A percentile compares a stretch with the other conserved stretches of the same genome.
phyloP scores from a whole-genome alignment of 805 yeast genomes.

The Candida ponderosae region DNA sequence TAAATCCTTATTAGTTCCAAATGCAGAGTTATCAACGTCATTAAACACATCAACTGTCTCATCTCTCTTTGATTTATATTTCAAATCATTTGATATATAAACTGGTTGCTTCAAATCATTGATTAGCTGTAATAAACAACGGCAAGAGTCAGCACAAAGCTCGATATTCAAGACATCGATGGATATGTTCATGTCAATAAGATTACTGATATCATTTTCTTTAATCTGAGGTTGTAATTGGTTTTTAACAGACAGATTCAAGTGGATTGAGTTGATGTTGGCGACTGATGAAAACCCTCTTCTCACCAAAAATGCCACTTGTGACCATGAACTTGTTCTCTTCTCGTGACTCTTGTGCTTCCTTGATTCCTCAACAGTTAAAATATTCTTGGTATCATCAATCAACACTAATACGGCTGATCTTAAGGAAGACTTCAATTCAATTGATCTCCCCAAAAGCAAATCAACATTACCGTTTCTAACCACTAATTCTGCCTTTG shows the following conservation, averaged over 20 bases:
- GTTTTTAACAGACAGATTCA: constrained; percentile 20
- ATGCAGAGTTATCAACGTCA: constrained; percentile 28
- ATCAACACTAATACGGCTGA: constrained; percentile 46
- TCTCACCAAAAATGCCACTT: constrained; percentile 29
- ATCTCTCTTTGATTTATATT: constrained; percentile 34
- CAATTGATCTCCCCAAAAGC: constrained; percentile 25
- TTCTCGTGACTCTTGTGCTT: constrained; percentile 7
- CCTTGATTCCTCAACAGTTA: constrained; percentile 19
- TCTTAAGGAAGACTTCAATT: constrained; percentile 39
- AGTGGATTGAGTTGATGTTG: constrained; percentile 28
- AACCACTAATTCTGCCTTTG: constrained; percentile 46
- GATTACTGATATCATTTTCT: constrained; percentile 5
- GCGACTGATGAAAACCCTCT: constrained; percentile 53
- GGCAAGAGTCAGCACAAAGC: constrained; percentile 79
- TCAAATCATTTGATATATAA: constrained; percentile 49
- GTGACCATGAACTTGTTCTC: constrained; percentile 29
- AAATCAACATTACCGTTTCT: constrained; percentile 49
- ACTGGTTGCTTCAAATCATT: constrained; percentile 70
- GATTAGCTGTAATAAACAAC: constrained; percentile 57
- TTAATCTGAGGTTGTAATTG: constrained; percentile 2
- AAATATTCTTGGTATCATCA: constrained; percentile 46
- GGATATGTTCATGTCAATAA: constrained; percentile 37
- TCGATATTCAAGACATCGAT: constrained; percentile 42
- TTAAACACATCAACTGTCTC: constrained; percentile 31
- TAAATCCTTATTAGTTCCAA: constrained; percentile 4